Base-by-base conservation (phyloP, 768 basidiomycete species). In the Strobilomyces dryophilus region DNA sequence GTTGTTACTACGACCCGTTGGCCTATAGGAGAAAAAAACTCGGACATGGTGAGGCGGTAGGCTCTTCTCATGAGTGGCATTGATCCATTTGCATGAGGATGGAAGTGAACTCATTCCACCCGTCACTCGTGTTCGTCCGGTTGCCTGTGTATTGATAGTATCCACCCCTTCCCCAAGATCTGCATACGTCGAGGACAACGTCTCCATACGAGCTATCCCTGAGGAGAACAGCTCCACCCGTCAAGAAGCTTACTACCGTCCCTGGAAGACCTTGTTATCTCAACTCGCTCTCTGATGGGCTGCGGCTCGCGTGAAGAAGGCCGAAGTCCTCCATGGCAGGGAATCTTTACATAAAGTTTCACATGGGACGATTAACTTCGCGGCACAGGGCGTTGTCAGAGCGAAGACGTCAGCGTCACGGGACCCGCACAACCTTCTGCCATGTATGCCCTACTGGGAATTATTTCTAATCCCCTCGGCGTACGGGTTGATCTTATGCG, bases 301-400 rank as follows among this genome's bases (percentile, higher is more conserved):
- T 45, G 56, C 44, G 52, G 61, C 39, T 61, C 63, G 20, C 47
- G 49, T 53, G 48, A 18, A 51, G 64, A 61, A 59, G 37, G 14
- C 52, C 52, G 48, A 55, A 29, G 27, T 4, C 27, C 27, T 8
- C 27, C n/a, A n/a, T n/a, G n/a, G n/a, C 34, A 32, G 21, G 26
- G 26, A 15, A 20, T 12, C 24, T 52, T 63, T 55, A 50, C 56
- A 59, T 45, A 63, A 59, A 42, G 59, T 63, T 58, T 51, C 42
- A 24, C 52, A 39, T 41, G 31, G 15, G 11, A 24, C 5, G 56
- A 54, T 61, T 48, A 59, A 42, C 53, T 64, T 59, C 18, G 48
- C 4, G 32, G n/a, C 60, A 59, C 35, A 54, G 56, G 62, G 62
- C 48, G 24, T 14, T 8, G 35, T 53, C 40, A 55, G 61, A 49